A percentile compares a stretch with the other conserved stretches of the same genome.
Conservation (phyloP, 441 rosid genomes). For the Capsella rubella region DNA sequence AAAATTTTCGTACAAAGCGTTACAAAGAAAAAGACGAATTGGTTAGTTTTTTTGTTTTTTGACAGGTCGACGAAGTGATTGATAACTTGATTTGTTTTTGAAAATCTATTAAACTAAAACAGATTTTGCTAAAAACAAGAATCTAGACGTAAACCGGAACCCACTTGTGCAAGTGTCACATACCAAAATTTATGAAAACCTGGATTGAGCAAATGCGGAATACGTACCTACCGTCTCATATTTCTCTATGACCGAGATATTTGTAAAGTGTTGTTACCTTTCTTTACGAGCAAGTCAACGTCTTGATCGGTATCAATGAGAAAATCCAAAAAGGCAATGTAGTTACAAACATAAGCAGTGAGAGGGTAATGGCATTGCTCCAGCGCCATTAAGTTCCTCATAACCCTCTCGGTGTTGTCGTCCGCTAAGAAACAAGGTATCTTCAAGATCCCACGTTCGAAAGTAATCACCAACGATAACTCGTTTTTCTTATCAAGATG, state of each 20-base stretch:
- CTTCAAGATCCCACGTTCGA: constrained; percentile 28
- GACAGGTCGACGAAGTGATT: background rate
- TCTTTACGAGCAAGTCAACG: constrained; percentile 40
- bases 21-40: background rate
- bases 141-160: background rate
- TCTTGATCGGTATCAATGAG: constrained; percentile 38
- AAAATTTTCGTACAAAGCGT: background rate
- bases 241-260: background rate
- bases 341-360: constrained; percentile 36
- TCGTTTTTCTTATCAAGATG: background rate
- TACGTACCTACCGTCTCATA: background rate
- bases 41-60: background rate
- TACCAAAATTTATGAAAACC: background rate
- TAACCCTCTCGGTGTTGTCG: constrained; percentile 24
- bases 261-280: constrained; percentile 15
- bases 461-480: constrained; percentile 20
- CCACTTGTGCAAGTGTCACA: background rate
- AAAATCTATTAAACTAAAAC: background rate
- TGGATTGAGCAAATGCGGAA: background rate
- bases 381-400: constrained; percentile 39
- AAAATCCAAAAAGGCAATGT: constrained; percentile 33
- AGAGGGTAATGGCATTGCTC: constrained; percentile 39
- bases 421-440: constrained; percentile 38
- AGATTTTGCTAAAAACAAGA: background rate
- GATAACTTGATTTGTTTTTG: background rate